Evolutionary conservation across 192 early-diverging fungal species (phyloP).

Genomic region (Phycomyces nitens): DNA sequence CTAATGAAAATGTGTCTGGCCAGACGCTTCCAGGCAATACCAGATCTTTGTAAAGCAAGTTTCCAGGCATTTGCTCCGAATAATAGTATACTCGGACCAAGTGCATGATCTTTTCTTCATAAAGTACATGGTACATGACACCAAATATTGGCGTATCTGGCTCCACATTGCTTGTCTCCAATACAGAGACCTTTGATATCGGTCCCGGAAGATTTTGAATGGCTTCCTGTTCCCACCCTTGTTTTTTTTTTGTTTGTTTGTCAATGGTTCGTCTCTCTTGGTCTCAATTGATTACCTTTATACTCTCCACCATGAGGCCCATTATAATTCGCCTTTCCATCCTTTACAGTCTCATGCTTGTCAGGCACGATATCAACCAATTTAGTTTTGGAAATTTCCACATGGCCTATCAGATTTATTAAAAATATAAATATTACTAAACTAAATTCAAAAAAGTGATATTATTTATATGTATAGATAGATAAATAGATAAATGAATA

Average conservation of each 20-base stretch:
- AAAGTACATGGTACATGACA: conserved; percentile 22
- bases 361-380: conserved; percentile 22
- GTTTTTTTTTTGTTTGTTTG: background rate
- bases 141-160: conserved; percentile 10
- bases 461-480: no score
- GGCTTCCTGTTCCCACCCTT: conserved; percentile 13
- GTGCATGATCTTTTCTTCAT: conserved; percentile 23
- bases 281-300: background rate
- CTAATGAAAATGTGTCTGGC: conserved; percentile 21
- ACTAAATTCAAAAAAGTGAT: no score
- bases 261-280: background rate
- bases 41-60: conserved; percentile 22
- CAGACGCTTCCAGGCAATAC: conserved; percentile 20
- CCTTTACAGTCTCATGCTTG: conserved; percentile 7
- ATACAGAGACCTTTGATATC: conserved; percentile 18
- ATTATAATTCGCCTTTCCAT: background rate
- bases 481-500: no score
- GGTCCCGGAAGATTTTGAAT: conserved; percentile 19
- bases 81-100: conserved; percentile 24
- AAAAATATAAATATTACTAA: no score
- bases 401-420: no score
- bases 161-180: background rate
- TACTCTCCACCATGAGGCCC: no score
- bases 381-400: background rate
- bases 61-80: background rate